Evolutionary conservation across 495 filamentous ascomycete species (phyloP), one percentile per base, ranked within the genome.

Genomic region (Aspergillus sclerotiicarbonarius): DNA sequence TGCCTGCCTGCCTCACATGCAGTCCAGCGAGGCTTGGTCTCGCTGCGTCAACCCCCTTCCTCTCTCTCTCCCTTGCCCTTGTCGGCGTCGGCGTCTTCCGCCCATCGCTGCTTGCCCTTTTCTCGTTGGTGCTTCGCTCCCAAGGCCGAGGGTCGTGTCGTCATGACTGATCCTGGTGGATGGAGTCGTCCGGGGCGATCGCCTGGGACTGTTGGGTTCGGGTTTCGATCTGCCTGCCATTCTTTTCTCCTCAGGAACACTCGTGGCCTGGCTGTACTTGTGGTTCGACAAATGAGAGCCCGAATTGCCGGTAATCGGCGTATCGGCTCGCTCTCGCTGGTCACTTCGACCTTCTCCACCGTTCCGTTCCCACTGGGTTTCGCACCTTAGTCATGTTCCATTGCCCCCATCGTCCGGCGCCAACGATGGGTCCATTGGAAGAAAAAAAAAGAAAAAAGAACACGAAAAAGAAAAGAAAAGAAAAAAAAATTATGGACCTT

Each of bases 121-220:
- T 37, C 30, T 45, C 37, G 35, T 16, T 30, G 31, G 18, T 29
- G 21, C 44, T 50, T 29, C 44, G 8, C 33, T 48, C 44, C 30
- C 47, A 33, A 25, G 35, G n/a, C 25, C 48, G 41, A 56, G 47
- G 55, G 58, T 62, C 53, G 49, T 65, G 63, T 65, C 63, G 59
- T 65, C 63, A 65, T 65, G 56, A 58, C 51, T 20, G 25, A 50
- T 48, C 45, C 54, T 51, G 37, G 54, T 19, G 39, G 51, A 53
- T 45, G 54, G 54, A 54, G 54, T 53, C 44, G n/a, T 32, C 29
- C 12, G 44, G 54, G 59, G 39, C 29, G 53, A 50, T 43, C 35
- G 33, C 46, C 46, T 8, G 48, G 25, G 47, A 55, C 47, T 35
- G 45, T 51, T 30, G 50, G 50, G 59, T 47, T 53, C 54, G 45